A percentile compares a stretch with the other conserved stretches of the same genome.
phyloP scores from a whole-genome alignment of 495 filamentous ascomycete genomes.

The Penicillium roqueforti region DNA sequence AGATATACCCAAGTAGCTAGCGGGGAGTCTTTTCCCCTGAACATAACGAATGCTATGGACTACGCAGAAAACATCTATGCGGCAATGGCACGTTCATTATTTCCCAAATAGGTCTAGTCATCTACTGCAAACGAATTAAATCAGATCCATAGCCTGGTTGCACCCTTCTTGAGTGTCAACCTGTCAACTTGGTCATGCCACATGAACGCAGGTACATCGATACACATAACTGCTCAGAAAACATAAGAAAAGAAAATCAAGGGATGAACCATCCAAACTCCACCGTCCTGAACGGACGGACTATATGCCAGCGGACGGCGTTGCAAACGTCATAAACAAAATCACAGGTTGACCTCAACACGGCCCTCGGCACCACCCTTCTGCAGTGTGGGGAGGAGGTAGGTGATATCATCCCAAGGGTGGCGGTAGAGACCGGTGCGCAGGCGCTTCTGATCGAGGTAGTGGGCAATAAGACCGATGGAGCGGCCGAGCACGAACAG shows the following conservation, averaged over 20 bases:
- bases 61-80: conserved; percentile 13
- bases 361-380: conserved; percentile 77
- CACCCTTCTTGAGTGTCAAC: conserved; percentile 25
- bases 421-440: conserved; percentile 97
- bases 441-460: conserved; percentile 98
- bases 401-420: conserved; percentile 98
- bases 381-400: conserved; percentile 80
- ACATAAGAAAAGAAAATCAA: conserved; percentile 29
- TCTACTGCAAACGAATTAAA: conserved; percentile 31
- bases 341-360: conserved; percentile 80
- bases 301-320: conserved; percentile 36
- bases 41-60: neutral
- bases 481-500: conserved; percentile 94
- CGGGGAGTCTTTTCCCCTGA: too few relatives aligned
- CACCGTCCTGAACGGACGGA: conserved; percentile 37
- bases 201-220: conserved; percentile 34
- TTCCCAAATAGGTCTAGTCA: conserved; percentile 29
- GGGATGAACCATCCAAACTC: conserved; percentile 45
- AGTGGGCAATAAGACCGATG: conserved; percentile 99
- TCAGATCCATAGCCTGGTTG: conserved; percentile 28
- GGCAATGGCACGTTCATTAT: conserved; percentile 31
- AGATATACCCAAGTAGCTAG: too few relatives aligned
- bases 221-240: conserved; percentile 30
- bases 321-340: conserved; percentile 31
- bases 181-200: conserved; percentile 33